These are phyloP conservation scores for Globisporangium cederbergense DNA, from an alignment of 352 stramenopile species.

Conservation along the genomic window DNA sequence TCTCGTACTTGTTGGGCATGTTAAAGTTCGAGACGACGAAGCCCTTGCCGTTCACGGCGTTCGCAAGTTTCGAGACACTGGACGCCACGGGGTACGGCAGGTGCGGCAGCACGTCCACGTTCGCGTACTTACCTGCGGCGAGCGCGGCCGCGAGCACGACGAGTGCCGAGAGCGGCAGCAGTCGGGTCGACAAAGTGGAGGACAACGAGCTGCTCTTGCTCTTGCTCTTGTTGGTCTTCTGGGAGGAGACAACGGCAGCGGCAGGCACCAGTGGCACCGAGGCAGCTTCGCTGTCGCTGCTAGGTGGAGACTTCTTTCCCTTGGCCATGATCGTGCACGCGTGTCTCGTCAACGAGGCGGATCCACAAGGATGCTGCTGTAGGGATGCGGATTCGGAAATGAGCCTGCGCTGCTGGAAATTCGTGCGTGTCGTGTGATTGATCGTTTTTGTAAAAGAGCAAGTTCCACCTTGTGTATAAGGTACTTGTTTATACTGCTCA, in stretches of 20 bases:
- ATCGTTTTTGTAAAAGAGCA: neutral
- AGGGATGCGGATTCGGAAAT: conserved; percentile 12
- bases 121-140: conserved; percentile 13
- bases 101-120: conserved; percentile 17
- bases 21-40: conserved; percentile 16
- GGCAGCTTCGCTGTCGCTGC: conserved; percentile 1
- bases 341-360: no score
- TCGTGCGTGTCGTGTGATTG: neutral
- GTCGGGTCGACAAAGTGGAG: neutral
- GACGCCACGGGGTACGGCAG: conserved; percentile 16
- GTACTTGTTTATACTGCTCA: no score
- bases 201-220: neutral
- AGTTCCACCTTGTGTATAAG: no score
- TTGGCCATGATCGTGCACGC: conserved; percentile 2
- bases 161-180: conserved; percentile 22
- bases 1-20: conserved; percentile 62
- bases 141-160: conserved; percentile 14
- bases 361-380: neutral
- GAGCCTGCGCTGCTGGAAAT: conserved; percentile 1
- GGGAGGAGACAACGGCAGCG: neutral
- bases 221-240: conserved; percentile 3
- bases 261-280: neutral
- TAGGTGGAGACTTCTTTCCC: conserved; percentile 10
- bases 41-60: conserved; percentile 9
- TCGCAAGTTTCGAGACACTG: conserved; percentile 6